A percentile compares a stretch with the other conserved stretches of the same genome.
These are phyloP conservation scores for Coemansia sp. DNA, from an alignment of 192 early-diverging fungal species.

Conservation along the genomic window DNA sequence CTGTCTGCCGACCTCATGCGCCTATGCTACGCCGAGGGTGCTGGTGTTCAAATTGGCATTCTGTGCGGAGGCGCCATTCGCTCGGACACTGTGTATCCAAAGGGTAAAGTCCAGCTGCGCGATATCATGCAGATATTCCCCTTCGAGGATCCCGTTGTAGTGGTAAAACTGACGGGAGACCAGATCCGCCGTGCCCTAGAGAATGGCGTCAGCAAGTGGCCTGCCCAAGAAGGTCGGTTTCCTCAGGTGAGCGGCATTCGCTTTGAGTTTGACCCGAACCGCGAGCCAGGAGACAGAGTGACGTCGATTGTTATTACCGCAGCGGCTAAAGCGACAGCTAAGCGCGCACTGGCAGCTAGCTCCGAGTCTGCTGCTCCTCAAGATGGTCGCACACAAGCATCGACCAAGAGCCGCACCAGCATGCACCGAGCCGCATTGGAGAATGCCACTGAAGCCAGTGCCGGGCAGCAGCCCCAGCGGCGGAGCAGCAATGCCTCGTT, in stretches of 20 bases:
- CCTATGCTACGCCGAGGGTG: constrained; percentile 40
- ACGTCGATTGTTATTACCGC: constrained; percentile 47
- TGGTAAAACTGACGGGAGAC: constrained; percentile 60
- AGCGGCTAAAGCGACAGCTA: constrained; percentile 28
- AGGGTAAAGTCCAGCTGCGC: constrained; percentile 58
- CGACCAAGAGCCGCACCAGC: constrained; percentile 4
- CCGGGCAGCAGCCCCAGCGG: neutral
- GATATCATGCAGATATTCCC: constrained; percentile 68
- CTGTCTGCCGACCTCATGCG: constrained; percentile 65
- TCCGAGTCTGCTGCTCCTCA: neutral
- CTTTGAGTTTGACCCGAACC: constrained; percentile 57
- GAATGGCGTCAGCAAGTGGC: constrained; percentile 64
- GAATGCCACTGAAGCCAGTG: constrained; percentile 15
- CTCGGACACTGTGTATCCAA: constrained; percentile 57
- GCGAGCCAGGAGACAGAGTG: constrained; percentile 54
- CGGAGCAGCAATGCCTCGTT: constrained; percentile 9
- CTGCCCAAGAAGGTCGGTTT: constrained; percentile 68
- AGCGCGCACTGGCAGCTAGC: neutral
- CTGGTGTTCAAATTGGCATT: constrained; percentile 50
- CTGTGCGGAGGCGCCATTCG: constrained; percentile 65
- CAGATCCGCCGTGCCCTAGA: constrained; percentile 64
- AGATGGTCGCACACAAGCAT: neutral
- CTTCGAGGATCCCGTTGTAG: constrained; percentile 67
- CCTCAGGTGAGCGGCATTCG: constrained; percentile 65
- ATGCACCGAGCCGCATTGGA: constrained; percentile 26